Evolutionary conservation across 768 basidiomycete species (phyloP).

Genomic region (Pleurotus tuber-regium): DNA sequence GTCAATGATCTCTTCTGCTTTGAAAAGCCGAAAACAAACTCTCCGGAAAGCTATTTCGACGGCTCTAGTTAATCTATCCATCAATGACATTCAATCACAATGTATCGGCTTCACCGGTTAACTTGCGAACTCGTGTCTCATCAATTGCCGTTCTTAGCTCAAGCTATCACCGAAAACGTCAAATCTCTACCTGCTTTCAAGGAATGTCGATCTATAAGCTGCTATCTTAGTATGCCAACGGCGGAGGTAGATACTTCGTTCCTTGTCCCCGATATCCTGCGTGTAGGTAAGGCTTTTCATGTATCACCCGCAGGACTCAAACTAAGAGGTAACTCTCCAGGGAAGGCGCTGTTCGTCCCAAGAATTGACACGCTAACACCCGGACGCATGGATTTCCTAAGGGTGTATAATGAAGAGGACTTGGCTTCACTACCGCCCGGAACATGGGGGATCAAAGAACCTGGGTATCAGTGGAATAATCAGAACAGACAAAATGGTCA

Average conservation of each 20-base stretch:
- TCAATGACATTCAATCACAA: conserved; percentile 1
- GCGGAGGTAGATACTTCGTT: conserved; percentile 63
- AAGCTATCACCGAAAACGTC: conserved; percentile 45
- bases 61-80: neutral
- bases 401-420: conserved; percentile 58
- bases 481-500: conserved; percentile 50
- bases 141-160: conserved; percentile 32
- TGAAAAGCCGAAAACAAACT: neutral
- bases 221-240: conserved; percentile 78
- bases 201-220: conserved; percentile 52
- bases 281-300: conserved; percentile 41
- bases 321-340: conserved; percentile 30
- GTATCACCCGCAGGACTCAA: neutral
- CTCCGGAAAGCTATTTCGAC: neutral
- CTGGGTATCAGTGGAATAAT: conserved; percentile 41
- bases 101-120: neutral
- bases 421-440: conserved; percentile 55
- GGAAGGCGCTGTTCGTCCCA: conserved; percentile 69
- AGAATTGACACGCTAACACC: conserved; percentile 46
- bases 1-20: neutral
- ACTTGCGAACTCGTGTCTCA: neutral
- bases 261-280: conserved; percentile 51
- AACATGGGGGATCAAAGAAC: conserved; percentile 77
- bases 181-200: conserved; percentile 51
- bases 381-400: conserved; percentile 64